Base-by-base conservation (phyloP, 148 eudicot species). In the Oxyria digyna region DNA sequence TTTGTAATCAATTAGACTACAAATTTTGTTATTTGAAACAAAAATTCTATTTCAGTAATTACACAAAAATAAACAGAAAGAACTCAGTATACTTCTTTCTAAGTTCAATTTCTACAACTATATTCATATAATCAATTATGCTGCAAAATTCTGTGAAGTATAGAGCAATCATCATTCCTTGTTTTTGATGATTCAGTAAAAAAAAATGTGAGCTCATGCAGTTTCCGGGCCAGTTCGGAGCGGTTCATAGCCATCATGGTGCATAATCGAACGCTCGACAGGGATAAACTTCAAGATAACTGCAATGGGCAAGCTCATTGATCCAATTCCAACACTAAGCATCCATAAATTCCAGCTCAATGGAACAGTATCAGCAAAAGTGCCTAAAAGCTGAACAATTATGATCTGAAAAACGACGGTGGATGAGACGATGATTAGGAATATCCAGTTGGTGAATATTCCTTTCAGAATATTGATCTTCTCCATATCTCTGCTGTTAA, bases 401-500 rank as follows among this genome's bases (percentile, higher is more conserved):
- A 88, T 73, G 15, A 81, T 76, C 75, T 91, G 97, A 71, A 91
- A 85, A 24, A 69, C 62, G 26, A 82, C 85, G 0, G 97, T 91
- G 29, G 78, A 59, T 59, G 74, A 42, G 57, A 86, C 79, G 57
- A 91, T 72, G 8, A 73, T 20, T 71, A 84, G 41, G 83, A 91
- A 91, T 21, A 91, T 42, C 87, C 91, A 88, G 71, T 85, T 91
- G 59, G 76, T 57, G 0, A 81, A 83, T 21, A 91, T 84, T 23
- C 97, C 97, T 2, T 77, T 68, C 7, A 88, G 26, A 0, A 88
- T 74, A 63, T 91, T 86, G 27, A 88, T 81, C 85, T 88, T 86
- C 80, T 91, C 91, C 91, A 91, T 91, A 50, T 91, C 89, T 2
- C 97, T 75, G 78, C 94, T 87, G 87, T 88, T 91, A 46, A 91